phyloP scores from a whole-genome alignment of 495 filamentous ascomycete genomes.

The Aspergillus cristatus region DNA sequence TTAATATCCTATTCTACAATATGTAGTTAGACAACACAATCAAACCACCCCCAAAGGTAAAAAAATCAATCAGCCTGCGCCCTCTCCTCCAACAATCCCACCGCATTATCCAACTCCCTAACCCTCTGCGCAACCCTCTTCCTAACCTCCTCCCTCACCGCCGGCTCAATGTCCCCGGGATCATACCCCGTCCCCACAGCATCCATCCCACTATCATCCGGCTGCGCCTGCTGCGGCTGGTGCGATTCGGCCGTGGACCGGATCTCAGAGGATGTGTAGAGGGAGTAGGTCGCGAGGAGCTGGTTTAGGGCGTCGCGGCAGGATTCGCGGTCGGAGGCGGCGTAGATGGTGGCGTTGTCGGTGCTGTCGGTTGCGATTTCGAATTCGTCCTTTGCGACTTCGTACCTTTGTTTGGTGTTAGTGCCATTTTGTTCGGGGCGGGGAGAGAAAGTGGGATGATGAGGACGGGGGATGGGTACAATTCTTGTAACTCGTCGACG shows the following conservation, averaged over 20 bases:
- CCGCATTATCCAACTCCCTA: constrained; percentile 34
- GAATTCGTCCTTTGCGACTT: constrained; percentile 38
- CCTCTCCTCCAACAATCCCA: constrained; percentile 34
- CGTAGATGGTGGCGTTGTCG: constrained; percentile 34
- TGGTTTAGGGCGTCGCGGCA: constrained; percentile 35
- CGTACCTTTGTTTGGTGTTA: constrained; percentile 15
- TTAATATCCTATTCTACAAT: too few relatives aligned
- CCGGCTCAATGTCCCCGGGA: constrained; percentile 16
- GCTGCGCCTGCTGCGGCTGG: not conserved
- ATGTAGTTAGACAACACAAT: not conserved
- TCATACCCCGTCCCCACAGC: constrained; percentile 26
- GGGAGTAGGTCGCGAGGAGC: constrained; percentile 24
- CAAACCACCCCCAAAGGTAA: too few relatives aligned
- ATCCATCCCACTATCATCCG: constrained; percentile 3
- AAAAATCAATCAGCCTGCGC: constrained; percentile 21
- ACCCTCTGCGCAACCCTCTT: constrained; percentile 33
- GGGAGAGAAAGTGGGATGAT: too few relatives aligned
- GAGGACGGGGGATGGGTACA: constrained; percentile 16
- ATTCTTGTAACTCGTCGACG: constrained; percentile 35
- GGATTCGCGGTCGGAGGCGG: constrained; percentile 37
- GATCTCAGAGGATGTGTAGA: constrained; percentile 21
- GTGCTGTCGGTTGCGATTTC: constrained; percentile 41
- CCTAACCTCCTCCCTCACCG: constrained; percentile 27
- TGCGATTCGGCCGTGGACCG: constrained; percentile 4
- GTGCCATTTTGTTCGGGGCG: not conserved